Evolutionary conservation across 768 basidiomycete genomes (phyloP), one percentile per base, ranked within the genome.

Genomic region (Mycena indigotica): DNA sequence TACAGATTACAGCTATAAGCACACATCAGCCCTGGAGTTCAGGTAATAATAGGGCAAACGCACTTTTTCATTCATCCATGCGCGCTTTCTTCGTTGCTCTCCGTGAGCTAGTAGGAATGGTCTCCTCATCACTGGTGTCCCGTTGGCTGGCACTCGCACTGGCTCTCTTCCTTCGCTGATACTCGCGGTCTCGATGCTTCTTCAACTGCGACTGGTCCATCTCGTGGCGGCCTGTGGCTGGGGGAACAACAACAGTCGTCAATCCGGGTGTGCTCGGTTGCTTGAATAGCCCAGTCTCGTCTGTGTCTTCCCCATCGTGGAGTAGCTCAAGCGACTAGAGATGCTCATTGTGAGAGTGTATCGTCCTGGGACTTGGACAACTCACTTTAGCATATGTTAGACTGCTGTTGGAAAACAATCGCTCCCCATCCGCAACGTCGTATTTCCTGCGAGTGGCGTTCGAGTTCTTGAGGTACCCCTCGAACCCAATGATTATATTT

Each of bases 401-500:
- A 63, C 91, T 93, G 72, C 91, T 93, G 57, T 80, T 87, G 2
- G 91, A 91, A 72, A 94, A 94, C 60, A 93, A 75, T 46, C 92
- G 80, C 67, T 94, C 92, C 13, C 81, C 75, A 55, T 93, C 92
- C 59, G 81, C 83, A 56, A 91, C 81, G 62, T 93, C 91, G 62
- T 87, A 84, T 67, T 86, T 87, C 67, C 87, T 80, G 65, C 90
- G 77, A 5, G 81, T 84, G 8, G 81, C 77, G 1, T 81, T 81
- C 57, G 86, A 88, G 64, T 87, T 87, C 72, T 93, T 94, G 56
- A 93, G 82, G 68, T 93, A 94, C 39, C 87, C 85, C 53, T 93
- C 92, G 62, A 93, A 93, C 3, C 92, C 92, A 65, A 88, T 88
- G 32, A 94, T 88, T 52, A 94, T 93, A 64, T 94, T 93, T 28